Conservation (phyloP, 352 stramenopile species). For the Phytopythium chamaehyphon region DNA sequence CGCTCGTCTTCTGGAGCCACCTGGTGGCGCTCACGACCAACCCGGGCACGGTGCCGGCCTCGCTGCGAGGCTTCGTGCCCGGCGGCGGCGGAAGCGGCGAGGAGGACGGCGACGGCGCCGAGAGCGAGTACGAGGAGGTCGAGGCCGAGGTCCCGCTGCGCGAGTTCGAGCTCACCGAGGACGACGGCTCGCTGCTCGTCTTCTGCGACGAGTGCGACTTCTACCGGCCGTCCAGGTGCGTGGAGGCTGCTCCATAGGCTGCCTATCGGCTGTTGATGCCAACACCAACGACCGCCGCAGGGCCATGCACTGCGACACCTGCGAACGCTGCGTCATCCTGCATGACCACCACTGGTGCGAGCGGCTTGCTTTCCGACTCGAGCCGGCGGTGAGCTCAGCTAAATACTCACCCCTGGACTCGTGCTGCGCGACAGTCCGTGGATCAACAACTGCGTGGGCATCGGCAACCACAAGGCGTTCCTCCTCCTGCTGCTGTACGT, state of each 20-base stretch:
- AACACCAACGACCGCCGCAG: no score
- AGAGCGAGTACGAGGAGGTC: constrained; percentile 32
- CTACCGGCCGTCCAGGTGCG: constrained; percentile 70
- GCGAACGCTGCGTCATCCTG: constrained; percentile 69
- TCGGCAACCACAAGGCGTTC: constrained; percentile 81
- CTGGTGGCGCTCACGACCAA: constrained; percentile 71
- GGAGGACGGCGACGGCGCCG: constrained; percentile 9
- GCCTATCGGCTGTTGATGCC: not conserved
- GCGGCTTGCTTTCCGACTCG: no score
- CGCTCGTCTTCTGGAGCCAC: constrained; percentile 74
- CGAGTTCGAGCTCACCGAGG: constrained; percentile 63
- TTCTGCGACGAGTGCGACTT: constrained; percentile 82
- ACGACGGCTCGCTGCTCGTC: constrained; percentile 71
- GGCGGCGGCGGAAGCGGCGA: constrained; percentile 3
- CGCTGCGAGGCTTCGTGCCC: constrained; percentile 19
- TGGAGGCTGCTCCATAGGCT: no score
- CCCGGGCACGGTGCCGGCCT: constrained; percentile 59
- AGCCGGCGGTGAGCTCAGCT: no score
- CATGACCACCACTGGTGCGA: constrained; percentile 84
- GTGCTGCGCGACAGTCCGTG: constrained; percentile 46
- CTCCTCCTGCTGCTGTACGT: constrained; percentile 81
- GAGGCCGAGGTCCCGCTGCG: constrained; percentile 60
- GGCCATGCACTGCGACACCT: constrained; percentile 74
- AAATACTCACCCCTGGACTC: not conserved
- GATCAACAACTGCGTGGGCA: constrained; percentile 87